phyloP scores from a whole-genome alignment of 2,329 filamentous ascomycete species.

The Talaromyces verruculosus region DNA sequence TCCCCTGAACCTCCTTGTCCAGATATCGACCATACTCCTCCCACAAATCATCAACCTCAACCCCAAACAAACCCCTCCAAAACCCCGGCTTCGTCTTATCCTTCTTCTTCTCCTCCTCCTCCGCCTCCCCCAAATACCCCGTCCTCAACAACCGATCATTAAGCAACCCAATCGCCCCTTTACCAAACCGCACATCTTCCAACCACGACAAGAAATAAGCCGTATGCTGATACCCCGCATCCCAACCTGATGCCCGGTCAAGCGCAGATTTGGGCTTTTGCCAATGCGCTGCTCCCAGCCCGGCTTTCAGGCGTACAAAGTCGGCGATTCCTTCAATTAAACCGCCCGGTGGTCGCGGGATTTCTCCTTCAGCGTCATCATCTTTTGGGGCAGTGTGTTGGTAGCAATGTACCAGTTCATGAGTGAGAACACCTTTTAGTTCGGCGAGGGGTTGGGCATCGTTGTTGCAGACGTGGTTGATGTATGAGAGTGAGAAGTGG shows the following conservation, averaged over 20 bases:
- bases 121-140: conserved; percentile 37
- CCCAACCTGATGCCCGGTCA: conserved; percentile 66
- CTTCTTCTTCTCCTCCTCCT: conserved; percentile 5
- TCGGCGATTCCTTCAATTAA: conserved; percentile 90
- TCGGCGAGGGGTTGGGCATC: conserved; percentile 51
- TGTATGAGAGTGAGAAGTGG: conserved; percentile 78
- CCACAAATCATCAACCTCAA: conserved; percentile 69
- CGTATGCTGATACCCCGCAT: conserved; percentile 84
- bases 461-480: conserved; percentile 43
- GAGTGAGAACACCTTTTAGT: conserved; percentile 78
- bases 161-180: conserved; percentile 61
- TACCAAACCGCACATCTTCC: conserved; percentile 68
- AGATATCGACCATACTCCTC: conserved; percentile 63
- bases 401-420: conserved; percentile 94
- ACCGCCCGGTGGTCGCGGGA: conserved; percentile 60
- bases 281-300: conserved; percentile 81
- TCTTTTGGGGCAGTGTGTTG: conserved; percentile 67
- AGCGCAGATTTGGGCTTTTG: conserved; percentile 51
- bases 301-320: conserved; percentile 77
- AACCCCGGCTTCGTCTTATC: conserved; percentile 27
- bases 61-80: conserved; percentile 59
- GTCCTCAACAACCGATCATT: conserved; percentile 40
- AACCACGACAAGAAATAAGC: conserved; percentile 89
- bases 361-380: background rate
- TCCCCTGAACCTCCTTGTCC: conserved; percentile 30